These are phyloP conservation scores for Pseudocercospora crystallina DNA, from an alignment of 2,329 filamentous ascomycete species.

Conservation along the genomic window DNA sequence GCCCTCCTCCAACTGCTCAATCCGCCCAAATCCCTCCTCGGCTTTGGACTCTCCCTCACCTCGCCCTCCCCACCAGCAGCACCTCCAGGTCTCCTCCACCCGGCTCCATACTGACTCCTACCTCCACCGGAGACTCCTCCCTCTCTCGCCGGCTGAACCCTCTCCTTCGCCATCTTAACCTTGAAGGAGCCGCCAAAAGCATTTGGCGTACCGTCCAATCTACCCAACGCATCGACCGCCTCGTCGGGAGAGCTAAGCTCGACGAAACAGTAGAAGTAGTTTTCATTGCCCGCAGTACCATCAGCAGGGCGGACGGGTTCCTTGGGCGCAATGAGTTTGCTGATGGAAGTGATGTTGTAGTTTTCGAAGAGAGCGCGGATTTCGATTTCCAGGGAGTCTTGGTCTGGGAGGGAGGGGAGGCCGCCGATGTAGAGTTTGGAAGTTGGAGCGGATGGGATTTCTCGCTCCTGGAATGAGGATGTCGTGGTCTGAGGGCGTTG, in stretches of 20 bases:
- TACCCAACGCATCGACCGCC: slow-evolving; percentile 23
- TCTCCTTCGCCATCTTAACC: slow-evolving; percentile 20
- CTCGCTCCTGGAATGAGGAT: no score
- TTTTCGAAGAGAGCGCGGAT: slow-evolving; percentile 47
- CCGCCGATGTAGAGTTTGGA: slow-evolving; percentile 44
- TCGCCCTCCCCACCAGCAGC: no score
- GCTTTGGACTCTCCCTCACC: no score
- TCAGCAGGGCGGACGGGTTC: slow-evolving; percentile 5
- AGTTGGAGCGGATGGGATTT: no score
- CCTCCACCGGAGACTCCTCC: no score
- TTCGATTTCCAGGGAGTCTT: slow-evolving; percentile 43
- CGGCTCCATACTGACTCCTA: no score
- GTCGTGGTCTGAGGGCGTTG: no score
- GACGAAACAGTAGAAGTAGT: slow-evolving; percentile 35
- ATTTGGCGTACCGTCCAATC: slow-evolving; percentile 26
- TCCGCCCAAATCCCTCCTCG: no score
- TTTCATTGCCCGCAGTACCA: slow-evolving; percentile 2
- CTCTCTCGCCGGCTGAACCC: no score
- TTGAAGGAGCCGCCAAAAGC: slow-evolving; percentile 19
- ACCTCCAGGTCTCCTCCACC: no score
- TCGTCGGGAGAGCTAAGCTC: slow-evolving; percentile 30
- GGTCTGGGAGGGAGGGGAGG: slow-evolving; percentile 45
- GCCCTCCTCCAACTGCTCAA: no score
- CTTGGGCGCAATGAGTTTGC: slow-evolving; percentile 41
- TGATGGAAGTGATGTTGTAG: slow-evolving; percentile 48